phyloP scores from a whole-genome alignment of 805 yeast species.

The Saccharomycopsis sp. region DNA sequence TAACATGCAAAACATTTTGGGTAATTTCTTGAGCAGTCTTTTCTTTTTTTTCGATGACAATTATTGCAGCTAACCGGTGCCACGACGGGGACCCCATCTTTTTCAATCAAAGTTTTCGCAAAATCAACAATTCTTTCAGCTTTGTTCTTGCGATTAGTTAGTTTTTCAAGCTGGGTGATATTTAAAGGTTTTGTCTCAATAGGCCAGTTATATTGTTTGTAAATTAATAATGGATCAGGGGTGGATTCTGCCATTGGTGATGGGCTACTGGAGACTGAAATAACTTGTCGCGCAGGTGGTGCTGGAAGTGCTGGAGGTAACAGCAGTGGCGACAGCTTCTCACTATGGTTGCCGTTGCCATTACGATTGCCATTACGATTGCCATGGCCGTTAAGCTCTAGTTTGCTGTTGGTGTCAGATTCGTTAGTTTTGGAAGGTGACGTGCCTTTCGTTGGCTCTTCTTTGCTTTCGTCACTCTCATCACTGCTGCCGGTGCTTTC shows the following conservation, averaged over 20 bases:
- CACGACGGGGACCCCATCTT: neutral
- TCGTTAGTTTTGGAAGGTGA: neutral
- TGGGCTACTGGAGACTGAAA: too few species aligned
- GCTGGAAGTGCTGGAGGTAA: too few species aligned
- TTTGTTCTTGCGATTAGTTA: neutral
- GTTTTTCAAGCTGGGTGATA: neutral
- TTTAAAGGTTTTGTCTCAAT: neutral
- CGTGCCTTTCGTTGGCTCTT: neutral
- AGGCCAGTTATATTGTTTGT: neutral
- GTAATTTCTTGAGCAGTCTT: constrained; percentile 2
- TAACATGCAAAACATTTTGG: constrained; percentile 7
- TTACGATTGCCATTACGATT: neutral
- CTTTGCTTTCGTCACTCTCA: neutral
- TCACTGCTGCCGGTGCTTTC: neutral
- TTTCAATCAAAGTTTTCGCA: neutral
- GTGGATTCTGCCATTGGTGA: too few species aligned
- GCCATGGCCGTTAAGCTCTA: neutral
- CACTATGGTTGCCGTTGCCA: neutral
- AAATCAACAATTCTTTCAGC: neutral
- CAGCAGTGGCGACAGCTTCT: neutral
- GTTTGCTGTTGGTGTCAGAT: neutral
- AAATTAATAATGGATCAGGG: too few species aligned
- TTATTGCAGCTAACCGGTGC: constrained; percentile 3
- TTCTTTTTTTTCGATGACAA: constrained; percentile 1
- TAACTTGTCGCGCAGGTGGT: too few species aligned